Percentiles rank a stretch among this genome's conserved stretches.
Evolutionary conservation across 2,329 filamentous ascomycete species (phyloP).

Genomic region (Lecanicillium sp.): DNA sequence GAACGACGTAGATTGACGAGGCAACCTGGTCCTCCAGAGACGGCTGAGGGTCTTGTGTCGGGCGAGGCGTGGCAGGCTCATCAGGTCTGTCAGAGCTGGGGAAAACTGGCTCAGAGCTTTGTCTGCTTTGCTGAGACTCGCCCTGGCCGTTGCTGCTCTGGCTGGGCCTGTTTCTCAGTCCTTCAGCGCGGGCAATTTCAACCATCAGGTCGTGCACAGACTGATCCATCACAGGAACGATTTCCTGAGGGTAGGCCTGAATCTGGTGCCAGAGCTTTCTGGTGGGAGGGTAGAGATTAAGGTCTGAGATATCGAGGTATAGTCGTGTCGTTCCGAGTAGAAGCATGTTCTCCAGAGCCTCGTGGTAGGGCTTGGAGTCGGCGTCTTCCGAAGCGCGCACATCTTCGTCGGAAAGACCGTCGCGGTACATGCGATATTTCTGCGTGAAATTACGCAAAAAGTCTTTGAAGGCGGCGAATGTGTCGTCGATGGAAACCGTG

Average conservation of each 20-base stretch:
- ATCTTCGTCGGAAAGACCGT: constrained; percentile 75
- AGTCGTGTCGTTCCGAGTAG: constrained; percentile 76
- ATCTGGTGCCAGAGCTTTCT: constrained; percentile 93
- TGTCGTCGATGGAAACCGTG: constrained; percentile 88
- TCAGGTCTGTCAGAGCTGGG: constrained; percentile 72
- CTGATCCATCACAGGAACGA: constrained; percentile 95
- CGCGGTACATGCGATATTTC: constrained; percentile 89
- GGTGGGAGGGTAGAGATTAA: constrained; percentile 89
- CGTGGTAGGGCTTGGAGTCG: constrained; percentile 75
- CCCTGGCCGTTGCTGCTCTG: constrained; percentile 48
- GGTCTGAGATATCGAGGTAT: constrained; percentile 81
- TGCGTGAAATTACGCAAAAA: constrained; percentile 87
- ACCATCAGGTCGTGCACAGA: constrained; percentile 89
- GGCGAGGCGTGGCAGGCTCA: constrained; percentile 30
- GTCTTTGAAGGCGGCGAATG: constrained; percentile 80
- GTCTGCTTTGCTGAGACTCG: constrained; percentile 39
- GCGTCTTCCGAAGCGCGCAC: constrained; percentile 63
- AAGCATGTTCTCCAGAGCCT: constrained; percentile 85
- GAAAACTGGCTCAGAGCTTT: constrained; percentile 69
- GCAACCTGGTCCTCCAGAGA: constrained; percentile 77
- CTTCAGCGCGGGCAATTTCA: constrained; percentile 76
- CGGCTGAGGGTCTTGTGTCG: constrained; percentile 41
- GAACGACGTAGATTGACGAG: constrained; percentile 73
- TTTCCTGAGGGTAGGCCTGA: constrained; percentile 90
- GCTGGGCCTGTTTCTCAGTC: constrained; percentile 60